Evolutionary conservation across 2,329 filamentous ascomycete species (phyloP).

Genomic region (Epichloe bromicola): DNA sequence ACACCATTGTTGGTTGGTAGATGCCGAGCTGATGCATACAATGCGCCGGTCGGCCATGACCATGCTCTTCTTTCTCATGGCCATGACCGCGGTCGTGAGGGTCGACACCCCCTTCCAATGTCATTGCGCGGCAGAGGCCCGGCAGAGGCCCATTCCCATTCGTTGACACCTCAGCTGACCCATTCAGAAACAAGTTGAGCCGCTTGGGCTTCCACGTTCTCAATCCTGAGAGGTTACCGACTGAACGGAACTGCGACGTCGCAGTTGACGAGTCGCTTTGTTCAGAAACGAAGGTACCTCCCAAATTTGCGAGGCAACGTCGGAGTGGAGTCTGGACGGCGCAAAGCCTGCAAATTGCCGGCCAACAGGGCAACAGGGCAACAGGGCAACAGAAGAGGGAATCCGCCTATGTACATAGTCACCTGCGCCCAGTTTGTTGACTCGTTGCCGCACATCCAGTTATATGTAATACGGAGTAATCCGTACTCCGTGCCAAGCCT

Average conservation of each 20-base stretch:
- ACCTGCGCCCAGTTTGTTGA: too few relatives aligned
- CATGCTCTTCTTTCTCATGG: not conserved
- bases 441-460: too few relatives aligned
- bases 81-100: not conserved
- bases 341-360: too few relatives aligned
- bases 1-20: not conserved
- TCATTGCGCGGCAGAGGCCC: not conserved
- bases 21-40: not conserved
- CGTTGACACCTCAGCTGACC: not conserved
- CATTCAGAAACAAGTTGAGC: not conserved
- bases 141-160: not conserved
- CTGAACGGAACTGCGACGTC: constrained; percentile 4
- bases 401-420: too few relatives aligned
- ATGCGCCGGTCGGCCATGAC: not conserved
- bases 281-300: not conserved
- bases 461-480: too few relatives aligned
- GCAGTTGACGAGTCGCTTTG: not conserved
- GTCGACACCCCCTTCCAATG: not conserved
- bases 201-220: not conserved
- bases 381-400: too few relatives aligned
- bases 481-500: too few relatives aligned
- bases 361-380: too few relatives aligned
- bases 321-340: too few relatives aligned
- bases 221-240: constrained; percentile 7
- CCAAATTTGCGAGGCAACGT: too few relatives aligned